Evolutionary conservation across 164 flowering plant genomes (phyloP).

Genomic region (Saururus chinensis): DNA sequence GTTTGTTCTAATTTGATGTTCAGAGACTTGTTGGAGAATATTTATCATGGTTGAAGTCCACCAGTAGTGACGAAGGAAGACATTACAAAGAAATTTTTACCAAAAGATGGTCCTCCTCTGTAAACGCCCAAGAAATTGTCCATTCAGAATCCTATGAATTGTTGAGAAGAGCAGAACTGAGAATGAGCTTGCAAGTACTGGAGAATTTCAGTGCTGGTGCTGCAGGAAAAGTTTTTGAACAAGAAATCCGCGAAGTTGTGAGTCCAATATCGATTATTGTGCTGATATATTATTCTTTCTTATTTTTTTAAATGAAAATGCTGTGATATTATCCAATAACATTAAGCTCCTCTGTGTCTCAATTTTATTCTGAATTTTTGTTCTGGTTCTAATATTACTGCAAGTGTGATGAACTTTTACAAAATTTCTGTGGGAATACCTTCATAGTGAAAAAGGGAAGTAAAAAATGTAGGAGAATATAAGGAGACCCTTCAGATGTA

Average conservation of each 20-base stretch:
- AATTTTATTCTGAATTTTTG: too few relatives aligned
- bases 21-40: conserved; percentile 70
- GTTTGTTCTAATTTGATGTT: conserved; percentile 9
- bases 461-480: too few relatives aligned
- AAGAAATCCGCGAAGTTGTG: conserved; percentile 89
- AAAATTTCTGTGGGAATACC: too few relatives aligned
- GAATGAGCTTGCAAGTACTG: conserved; percentile 35
- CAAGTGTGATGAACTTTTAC: too few relatives aligned
- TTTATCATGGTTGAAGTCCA: conserved; percentile 55
- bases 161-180: conserved; percentile 28
- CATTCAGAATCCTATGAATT: conserved; percentile 29
- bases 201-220: conserved; percentile 59
- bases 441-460: too few relatives aligned
- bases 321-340: too few relatives aligned
- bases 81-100: conserved; percentile 52
- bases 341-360: too few relatives aligned
- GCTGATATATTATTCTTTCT: not conserved
- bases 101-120: conserved; percentile 59
- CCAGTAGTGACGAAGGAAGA: conserved; percentile 46
- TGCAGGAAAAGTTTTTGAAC: conserved; percentile 73
- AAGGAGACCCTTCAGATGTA: too few relatives aligned
- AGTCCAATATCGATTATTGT: conserved; percentile 11
- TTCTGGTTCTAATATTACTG: too few relatives aligned
- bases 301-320: too few relatives aligned
- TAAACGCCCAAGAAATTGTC: conserved; percentile 16